Percentiles rank a stretch among this genome's conserved stretches.
phyloP scores from a whole-genome alignment of 225 moss, liverwort and hornwort genomes.

The Thuidium tamariscinum region DNA sequence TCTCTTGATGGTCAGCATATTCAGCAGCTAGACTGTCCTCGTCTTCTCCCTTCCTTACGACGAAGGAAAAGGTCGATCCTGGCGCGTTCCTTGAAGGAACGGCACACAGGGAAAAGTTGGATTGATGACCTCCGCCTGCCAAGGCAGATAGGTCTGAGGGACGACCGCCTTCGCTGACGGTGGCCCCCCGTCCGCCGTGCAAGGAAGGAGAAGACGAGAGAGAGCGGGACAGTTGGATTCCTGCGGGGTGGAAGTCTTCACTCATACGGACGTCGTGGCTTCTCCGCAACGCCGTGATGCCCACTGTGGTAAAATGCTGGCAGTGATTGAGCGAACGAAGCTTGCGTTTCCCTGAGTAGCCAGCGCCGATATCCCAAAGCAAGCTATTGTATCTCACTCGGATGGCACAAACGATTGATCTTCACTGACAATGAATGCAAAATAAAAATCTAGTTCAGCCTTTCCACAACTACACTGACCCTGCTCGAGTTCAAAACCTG shows the following conservation, averaged over 20 bases:
- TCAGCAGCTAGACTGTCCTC: neutral
- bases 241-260: slow-evolving; percentile 35
- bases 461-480: neutral
- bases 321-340: neutral
- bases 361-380: neutral
- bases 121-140: slow-evolving; percentile 65
- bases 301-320: neutral
- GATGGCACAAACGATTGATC: neutral
- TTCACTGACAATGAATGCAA: neutral
- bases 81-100: slow-evolving; percentile 27
- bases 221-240: slow-evolving; percentile 23
- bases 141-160: slow-evolving; percentile 93
- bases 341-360: neutral
- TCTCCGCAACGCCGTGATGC: slow-evolving; percentile 74
- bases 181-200: slow-evolving; percentile 96
- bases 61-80: neutral
- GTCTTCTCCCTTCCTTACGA: slow-evolving; percentile 5
- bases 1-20: slow-evolving; percentile 61
- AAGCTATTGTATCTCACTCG: neutral
- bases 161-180: slow-evolving; percentile 96
- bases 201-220: slow-evolving; percentile 79
- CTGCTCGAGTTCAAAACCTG: neutral
- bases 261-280: slow-evolving; percentile 42
- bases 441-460: neutral
- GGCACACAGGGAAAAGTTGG: neutral